phyloP scores from a whole-genome alignment of 768 basidiomycete species.

The Pisolithus marmoratus region DNA sequence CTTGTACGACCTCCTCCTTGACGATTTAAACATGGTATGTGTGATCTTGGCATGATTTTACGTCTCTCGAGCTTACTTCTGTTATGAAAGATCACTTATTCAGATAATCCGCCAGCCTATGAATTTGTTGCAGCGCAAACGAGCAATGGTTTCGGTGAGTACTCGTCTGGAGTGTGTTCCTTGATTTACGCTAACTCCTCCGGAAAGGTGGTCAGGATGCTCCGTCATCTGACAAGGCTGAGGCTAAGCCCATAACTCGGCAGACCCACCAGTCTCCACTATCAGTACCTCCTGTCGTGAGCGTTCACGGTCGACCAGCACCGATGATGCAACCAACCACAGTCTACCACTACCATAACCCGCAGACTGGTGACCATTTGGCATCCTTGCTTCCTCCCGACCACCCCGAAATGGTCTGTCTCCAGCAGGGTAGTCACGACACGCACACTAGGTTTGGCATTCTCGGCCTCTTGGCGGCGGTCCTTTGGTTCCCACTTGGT shows the following conservation, averaged over 20 bases:
- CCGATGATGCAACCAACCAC: conserved; percentile 37
- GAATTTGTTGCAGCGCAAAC: conserved; percentile 31
- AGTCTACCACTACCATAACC: conserved; percentile 67
- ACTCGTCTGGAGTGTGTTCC: not conserved
- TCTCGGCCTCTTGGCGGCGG: conserved; percentile 74
- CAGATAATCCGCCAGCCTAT: conserved; percentile 47
- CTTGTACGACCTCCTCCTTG: too few relatives aligned
- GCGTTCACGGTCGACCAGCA: conserved; percentile 16
- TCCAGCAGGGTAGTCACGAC: conserved; percentile 71
- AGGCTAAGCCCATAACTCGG: conserved; percentile 7
- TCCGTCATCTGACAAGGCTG: conserved; percentile 6
- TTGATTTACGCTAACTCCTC: not conserved
- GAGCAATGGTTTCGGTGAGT: conserved; percentile 22
- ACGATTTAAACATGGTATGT: conserved; percentile 24
- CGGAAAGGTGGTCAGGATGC: conserved; percentile 9
- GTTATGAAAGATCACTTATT: conserved; percentile 11
- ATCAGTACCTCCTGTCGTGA: conserved; percentile 10
- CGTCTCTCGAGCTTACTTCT: not conserved
- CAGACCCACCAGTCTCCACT: not conserved
- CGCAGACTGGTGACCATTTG: conserved; percentile 49
- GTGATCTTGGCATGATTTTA: not conserved
- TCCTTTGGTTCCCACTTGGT: conserved; percentile 85
- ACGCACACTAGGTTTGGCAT: conserved; percentile 60
- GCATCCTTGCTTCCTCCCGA: conserved; percentile 66
- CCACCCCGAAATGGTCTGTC: conserved; percentile 80